Evolutionary conservation across 805 yeast genomes (phyloP).

Genomic region (Starmera amethionina): DNA sequence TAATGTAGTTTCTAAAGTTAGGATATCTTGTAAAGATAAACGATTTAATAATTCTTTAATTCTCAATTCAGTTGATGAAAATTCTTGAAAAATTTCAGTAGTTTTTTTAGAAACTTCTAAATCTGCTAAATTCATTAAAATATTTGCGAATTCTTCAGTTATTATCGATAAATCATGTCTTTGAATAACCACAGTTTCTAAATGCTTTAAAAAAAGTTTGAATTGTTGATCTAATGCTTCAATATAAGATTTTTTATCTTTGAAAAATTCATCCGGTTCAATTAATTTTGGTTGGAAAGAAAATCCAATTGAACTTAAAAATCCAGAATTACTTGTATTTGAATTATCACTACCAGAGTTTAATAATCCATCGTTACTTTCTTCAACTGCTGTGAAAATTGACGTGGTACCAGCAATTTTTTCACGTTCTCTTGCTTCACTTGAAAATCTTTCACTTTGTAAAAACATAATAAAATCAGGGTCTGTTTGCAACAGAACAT

Average conservation of each 20-base stretch:
- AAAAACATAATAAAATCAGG: slow-evolving; percentile 71
- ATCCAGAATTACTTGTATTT: slow-evolving; percentile 37
- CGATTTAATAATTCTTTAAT: slow-evolving; percentile 69
- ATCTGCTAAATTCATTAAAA: slow-evolving; percentile 52
- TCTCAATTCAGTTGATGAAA: slow-evolving; percentile 62
- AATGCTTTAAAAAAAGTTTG: slow-evolving; percentile 53
- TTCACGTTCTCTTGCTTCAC: slow-evolving; percentile 58
- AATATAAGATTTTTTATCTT: slow-evolving; percentile 55
- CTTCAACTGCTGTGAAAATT: slow-evolving; percentile 15
- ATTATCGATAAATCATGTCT: slow-evolving; percentile 64
- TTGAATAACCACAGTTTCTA: slow-evolving; percentile 67
- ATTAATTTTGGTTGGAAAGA: slow-evolving; percentile 56
- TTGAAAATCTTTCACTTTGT: slow-evolving; percentile 58
- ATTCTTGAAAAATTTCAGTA: slow-evolving; percentile 53
- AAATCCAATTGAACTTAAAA: slow-evolving; percentile 63
- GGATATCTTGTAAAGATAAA: slow-evolving; percentile 72
- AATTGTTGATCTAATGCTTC: slow-evolving; percentile 69
- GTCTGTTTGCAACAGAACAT: slow-evolving; percentile 52
- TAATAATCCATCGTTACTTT: slow-evolving; percentile 22
- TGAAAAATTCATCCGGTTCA: slow-evolving; percentile 75
- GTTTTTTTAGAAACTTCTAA: slow-evolving; percentile 66
- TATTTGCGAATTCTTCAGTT: slow-evolving; percentile 53
- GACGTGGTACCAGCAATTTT: slow-evolving; percentile 43
- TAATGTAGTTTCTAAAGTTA: slow-evolving; percentile 76
- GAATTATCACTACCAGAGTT: slow-evolving; percentile 33